Evolutionary conservation across 1,139 yeast species (phyloP), one percentile per base, ranked within the genome.

Genomic region (Taiozyma sp.): DNA sequence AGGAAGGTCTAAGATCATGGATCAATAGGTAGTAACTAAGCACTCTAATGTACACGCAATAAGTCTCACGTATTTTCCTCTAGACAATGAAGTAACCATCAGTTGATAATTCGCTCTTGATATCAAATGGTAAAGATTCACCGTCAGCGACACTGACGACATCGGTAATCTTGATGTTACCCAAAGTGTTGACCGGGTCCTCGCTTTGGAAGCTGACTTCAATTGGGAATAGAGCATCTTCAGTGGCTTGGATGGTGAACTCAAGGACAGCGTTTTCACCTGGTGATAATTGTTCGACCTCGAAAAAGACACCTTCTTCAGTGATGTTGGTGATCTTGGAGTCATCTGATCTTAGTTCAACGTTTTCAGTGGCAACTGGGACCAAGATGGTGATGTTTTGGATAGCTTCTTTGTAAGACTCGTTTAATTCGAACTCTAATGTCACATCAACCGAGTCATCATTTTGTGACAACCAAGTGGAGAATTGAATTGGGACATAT

Each of bases 181-280:
- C 78, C 50, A 77, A 64, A 22, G 77, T 71, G 39, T 68, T 57
- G 41, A 67, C 65, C 26, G 67, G 72, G 44, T 65, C 62, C 50
- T 66, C 65, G 45, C 70, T 66, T 24, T 59, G 58, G 54, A 68
- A 67, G 32, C 62, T 58, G 42, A 88, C 78, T 59, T 81, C 81
- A 77, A 93, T 82, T 56, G 99, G 99, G 87, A 90, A 91, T 63
- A 93, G 75, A 22, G 84, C 79, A 56, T 90, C 96, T 68, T 93
- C 98, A 47, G 75, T 82, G 9, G 85, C 87, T 57, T 84, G 85
- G 53, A 90, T 81, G 14, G 83, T 69, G 65, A 91, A 85, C 66
- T 88, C 96, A 67, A 93, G 84, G 42, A 90, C 81, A 26, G 96
- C 96, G 45, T 79, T 75, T 19, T 76, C 75, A 47, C 78, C 80